Percentiles rank a stretch among this genome's conserved stretches.
Evolutionary conservation across 2,329 filamentous ascomycete genomes (phyloP).

Genomic region (Myotisia sp.): DNA sequence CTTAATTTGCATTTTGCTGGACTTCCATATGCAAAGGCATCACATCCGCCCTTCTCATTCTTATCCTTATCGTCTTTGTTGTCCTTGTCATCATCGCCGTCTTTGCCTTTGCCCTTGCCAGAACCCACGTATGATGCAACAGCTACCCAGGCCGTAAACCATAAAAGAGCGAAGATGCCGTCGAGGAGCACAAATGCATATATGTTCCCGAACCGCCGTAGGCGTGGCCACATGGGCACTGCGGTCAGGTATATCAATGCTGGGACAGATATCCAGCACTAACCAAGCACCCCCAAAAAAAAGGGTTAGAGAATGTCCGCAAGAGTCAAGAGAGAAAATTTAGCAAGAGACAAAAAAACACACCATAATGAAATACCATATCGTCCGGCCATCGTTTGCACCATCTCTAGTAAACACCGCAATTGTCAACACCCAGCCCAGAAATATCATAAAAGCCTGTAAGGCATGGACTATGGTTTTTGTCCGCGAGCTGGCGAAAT

Average conservation of each 20-base stretch:
- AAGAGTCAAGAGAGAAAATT: not conserved
- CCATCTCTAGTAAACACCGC: constrained; percentile 43
- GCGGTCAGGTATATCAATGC: constrained; percentile 46
- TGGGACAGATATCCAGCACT: constrained; percentile 48
- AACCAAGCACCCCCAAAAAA: constrained; percentile 2
- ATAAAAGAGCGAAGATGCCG: constrained; percentile 40
- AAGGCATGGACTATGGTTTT: constrained; percentile 42
- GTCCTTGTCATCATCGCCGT: constrained; percentile 23
- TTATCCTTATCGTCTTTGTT: constrained; percentile 24
- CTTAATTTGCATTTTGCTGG: constrained; percentile 43
- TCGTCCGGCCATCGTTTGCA: constrained; percentile 39
- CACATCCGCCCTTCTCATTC: constrained; percentile 37
- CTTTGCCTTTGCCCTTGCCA: constrained; percentile 39
- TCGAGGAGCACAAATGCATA: constrained; percentile 47
- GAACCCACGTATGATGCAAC: constrained; percentile 42
- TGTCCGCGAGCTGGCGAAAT: constrained; percentile 24
- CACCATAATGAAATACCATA: constrained; percentile 46
- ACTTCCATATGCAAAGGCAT: constrained; percentile 41
- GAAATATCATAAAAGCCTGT: constrained; percentile 43
- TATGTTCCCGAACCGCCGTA: constrained; percentile 44
- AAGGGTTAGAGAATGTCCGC: not conserved
- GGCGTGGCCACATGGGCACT: constrained; percentile 47
- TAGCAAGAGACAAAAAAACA: constrained; percentile 14
- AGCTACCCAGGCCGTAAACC: constrained; percentile 45
- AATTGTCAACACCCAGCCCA: constrained; percentile 44